These are phyloP conservation scores for Mycosphaerella arachidis DNA, from an alignment of 2,329 filamentous ascomycete genomes.

Conservation along the genomic window DNA sequence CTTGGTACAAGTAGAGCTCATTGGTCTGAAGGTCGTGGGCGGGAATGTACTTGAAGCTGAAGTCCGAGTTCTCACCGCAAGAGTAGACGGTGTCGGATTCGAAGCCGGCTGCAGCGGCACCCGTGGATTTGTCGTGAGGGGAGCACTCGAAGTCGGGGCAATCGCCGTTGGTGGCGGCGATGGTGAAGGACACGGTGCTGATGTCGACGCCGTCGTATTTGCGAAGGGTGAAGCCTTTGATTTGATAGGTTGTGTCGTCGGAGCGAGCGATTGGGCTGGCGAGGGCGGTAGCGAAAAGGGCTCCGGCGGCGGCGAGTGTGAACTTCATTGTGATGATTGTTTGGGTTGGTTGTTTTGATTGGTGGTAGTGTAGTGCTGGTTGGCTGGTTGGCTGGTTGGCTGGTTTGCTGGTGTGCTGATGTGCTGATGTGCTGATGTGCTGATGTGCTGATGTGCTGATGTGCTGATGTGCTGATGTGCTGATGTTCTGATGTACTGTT, in stretches of 20 bases:
- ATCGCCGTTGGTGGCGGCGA: constrained; percentile 15
- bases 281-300: constrained; percentile 11
- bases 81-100: constrained; percentile 9
- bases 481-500: too few relatives aligned
- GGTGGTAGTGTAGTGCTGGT: not conserved
- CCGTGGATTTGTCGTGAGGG: constrained; percentile 5
- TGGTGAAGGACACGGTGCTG: constrained; percentile 14
- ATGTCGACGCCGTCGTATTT: constrained; percentile 12
- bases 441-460: too few relatives aligned
- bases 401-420: not conserved
- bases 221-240: constrained; percentile 13
- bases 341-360: not conserved
- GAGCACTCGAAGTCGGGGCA: constrained; percentile 12
- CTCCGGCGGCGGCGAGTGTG: constrained; percentile 12
- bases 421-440: too few relatives aligned
- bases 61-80: constrained; percentile 10
- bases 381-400: too few relatives aligned
- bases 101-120: constrained; percentile 2
- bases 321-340: constrained; percentile 16
- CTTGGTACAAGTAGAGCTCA: constrained; percentile 13
- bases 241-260: constrained; percentile 9
- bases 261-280: not conserved
- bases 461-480: too few relatives aligned
- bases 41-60: constrained; percentile 10
- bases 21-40: not conserved